phyloP scores from a whole-genome alignment of 2,329 filamentous ascomycete genomes.

The Stagonosporopsis rhizophila region DNA sequence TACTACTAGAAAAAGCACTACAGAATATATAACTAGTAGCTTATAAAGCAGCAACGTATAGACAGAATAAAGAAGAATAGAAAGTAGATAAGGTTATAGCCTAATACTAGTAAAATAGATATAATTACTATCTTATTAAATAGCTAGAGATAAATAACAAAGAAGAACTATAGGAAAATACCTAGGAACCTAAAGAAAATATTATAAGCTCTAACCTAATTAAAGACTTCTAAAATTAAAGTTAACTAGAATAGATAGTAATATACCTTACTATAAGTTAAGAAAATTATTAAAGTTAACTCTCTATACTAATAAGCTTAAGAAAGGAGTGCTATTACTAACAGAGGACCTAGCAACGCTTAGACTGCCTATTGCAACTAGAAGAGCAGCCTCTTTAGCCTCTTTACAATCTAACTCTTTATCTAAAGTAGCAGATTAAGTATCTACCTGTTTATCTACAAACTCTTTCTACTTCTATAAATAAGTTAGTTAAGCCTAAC shows the following conservation, averaged over 20 bases:
- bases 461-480: conserved; percentile 3
- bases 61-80: neutral
- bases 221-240: conserved; percentile 8
- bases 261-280: neutral
- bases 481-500: neutral
- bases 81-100: conserved; percentile 1
- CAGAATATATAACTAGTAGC: neutral
- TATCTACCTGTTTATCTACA: neutral
- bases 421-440: neutral
- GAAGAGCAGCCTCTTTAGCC: neutral
- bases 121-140: conserved; percentile 8
- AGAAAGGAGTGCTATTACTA: neutral
- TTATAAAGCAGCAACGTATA: neutral
- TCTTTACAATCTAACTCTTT: neutral
- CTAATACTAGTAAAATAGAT: conserved; percentile 1
- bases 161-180: conserved; percentile 8
- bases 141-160: conserved; percentile 5
- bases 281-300: conserved; percentile 1
- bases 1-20: neutral
- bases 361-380: neutral
- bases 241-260: neutral
- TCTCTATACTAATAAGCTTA: neutral
- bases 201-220: conserved; percentile 14
- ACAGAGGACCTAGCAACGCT: too few species aligned
- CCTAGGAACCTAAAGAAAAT: conserved; percentile 13